Conservation (phyloP, 139 green algal species). For the Coelastrella sp. region DNA sequence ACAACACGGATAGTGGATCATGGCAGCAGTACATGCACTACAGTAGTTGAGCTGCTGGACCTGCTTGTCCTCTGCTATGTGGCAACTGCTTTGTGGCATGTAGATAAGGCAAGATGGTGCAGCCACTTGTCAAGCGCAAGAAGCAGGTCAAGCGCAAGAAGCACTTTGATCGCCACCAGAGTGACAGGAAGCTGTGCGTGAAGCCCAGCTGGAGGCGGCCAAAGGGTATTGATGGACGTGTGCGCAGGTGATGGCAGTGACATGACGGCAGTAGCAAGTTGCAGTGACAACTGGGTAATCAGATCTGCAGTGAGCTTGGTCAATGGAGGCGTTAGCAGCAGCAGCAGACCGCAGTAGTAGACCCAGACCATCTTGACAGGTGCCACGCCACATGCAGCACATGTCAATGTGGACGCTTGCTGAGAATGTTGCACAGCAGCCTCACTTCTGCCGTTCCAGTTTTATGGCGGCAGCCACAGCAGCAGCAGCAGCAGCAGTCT, state of each 20-base stretch:
- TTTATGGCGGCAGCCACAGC: background rate
- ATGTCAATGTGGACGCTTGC: background rate
- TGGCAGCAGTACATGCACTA: background rate
- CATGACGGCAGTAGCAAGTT: too few relatives aligned
- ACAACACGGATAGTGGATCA: background rate
- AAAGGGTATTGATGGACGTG: constrained; percentile 98
- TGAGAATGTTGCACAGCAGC: too few relatives aligned
- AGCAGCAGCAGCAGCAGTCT: background rate
- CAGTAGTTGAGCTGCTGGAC: background rate
- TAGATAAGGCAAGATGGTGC: constrained; percentile 83
- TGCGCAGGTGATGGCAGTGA: constrained; percentile 66
- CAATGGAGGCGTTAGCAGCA: background rate
- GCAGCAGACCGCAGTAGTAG: background rate
- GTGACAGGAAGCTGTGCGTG: constrained; percentile 86
- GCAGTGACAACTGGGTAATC: too few relatives aligned
- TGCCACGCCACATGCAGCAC: background rate
- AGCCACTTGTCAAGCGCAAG: constrained; percentile 86
- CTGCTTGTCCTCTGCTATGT: background rate
- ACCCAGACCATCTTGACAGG: background rate
- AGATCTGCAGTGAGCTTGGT: background rate
- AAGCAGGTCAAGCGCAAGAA: constrained; percentile 91
- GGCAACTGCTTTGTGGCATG: background rate
- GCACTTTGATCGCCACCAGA: constrained; percentile 92
- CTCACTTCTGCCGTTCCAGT: too few relatives aligned
- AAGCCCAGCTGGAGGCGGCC: constrained; percentile 93